Evolutionary conservation across 768 basidiomycete species (phyloP).

Genomic region (Tricholoma sp.): DNA sequence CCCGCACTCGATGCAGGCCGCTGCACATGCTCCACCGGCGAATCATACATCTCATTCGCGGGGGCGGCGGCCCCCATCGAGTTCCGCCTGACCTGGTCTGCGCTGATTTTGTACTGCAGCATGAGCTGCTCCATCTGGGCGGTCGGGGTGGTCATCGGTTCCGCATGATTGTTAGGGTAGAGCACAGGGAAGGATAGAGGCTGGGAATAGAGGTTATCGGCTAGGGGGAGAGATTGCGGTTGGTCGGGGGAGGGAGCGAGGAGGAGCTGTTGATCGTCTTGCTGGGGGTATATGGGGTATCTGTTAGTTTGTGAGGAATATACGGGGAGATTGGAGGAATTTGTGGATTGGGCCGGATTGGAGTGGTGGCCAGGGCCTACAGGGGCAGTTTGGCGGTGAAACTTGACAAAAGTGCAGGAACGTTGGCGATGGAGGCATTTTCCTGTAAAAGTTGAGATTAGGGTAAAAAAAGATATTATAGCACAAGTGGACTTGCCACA

Average conservation of each 20-base stretch:
- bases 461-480: neutral
- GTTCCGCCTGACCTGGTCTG: neutral
- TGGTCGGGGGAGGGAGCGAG: slow-evolving; percentile 27
- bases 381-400: slow-evolving; percentile 77
- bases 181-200: slow-evolving; percentile 17
- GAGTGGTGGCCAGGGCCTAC: slow-evolving; percentile 64
- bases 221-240: slow-evolving; percentile 21
- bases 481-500: too few relatives aligned
- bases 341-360: slow-evolving; percentile 13
- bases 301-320: neutral
- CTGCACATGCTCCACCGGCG: neutral
- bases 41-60: neutral
- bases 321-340: slow-evolving; percentile 20
- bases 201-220: slow-evolving; percentile 18
- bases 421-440: slow-evolving; percentile 71
- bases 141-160: neutral
- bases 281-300: neutral
- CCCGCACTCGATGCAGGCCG: neutral
- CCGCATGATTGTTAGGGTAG: slow-evolving; percentile 7
- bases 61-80: neutral
- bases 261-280: slow-evolving; percentile 21
- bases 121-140: neutral
- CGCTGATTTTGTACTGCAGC: neutral
- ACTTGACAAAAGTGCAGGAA: slow-evolving; percentile 78
- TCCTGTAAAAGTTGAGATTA: slow-evolving; percentile 32